Percentiles rank a stretch among this genome's conserved stretches.
Evolutionary conservation across 495 filamentous ascomycete species (phyloP).

Genomic region (Penicillium fimorum): DNA sequence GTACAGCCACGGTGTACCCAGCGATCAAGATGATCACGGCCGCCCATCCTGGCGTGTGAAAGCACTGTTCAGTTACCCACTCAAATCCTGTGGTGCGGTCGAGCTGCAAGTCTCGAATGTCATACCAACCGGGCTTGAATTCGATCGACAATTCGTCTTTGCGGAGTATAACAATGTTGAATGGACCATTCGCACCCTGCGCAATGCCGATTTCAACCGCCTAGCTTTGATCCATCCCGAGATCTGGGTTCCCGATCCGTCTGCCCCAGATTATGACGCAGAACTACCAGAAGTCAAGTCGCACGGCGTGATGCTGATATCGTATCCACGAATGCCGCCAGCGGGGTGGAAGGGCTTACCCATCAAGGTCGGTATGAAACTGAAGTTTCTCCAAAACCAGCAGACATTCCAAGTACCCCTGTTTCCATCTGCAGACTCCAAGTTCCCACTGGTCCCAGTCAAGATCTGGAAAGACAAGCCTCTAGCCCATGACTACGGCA

Average conservation of each 20-base stretch:
- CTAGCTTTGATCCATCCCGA: conserved; percentile 74
- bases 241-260: conserved; percentile 74
- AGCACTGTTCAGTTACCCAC: conserved; percentile 80
- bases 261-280: conserved; percentile 40
- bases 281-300: conserved; percentile 38
- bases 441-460: conserved; percentile 62
- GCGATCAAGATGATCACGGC: conserved; percentile 16
- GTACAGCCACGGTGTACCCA: conserved; percentile 30
- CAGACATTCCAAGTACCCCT: conserved; percentile 62
- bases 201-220: conserved; percentile 66
- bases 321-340: conserved; percentile 32
- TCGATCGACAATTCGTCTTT: conserved; percentile 84
- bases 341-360: conserved; percentile 9
- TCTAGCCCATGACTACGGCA: conserved; percentile 45
- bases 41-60: conserved; percentile 59
- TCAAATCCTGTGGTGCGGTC: conserved; percentile 83
- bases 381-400: conserved; percentile 26
- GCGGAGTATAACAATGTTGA: conserved; percentile 52
- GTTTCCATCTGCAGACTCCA: conserved; percentile 50
- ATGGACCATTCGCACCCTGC: conserved; percentile 75
- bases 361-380: conserved; percentile 17
- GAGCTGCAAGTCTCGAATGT: conserved; percentile 68
- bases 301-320: conserved; percentile 39
- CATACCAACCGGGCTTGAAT: conserved; percentile 69
- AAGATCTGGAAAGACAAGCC: conserved; percentile 76